phyloP scores from a whole-genome alignment of 2,329 filamentous ascomycete genomes.

The Aspergillus intermedius region DNA sequence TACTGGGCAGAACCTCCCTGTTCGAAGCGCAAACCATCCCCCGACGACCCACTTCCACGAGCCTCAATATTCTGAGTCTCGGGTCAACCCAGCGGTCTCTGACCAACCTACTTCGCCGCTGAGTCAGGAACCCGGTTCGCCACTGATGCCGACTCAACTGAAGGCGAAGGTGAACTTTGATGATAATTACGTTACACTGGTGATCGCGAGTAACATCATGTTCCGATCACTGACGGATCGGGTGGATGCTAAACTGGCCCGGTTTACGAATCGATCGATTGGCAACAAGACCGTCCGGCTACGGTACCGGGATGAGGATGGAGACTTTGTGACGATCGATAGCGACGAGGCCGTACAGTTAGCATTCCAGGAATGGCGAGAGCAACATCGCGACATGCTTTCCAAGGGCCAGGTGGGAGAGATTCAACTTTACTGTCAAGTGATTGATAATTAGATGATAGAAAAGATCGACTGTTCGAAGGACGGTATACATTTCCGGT shows the following conservation, averaged over 20 bases:
- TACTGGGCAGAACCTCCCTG: constrained; percentile 56
- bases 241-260: constrained; percentile 88
- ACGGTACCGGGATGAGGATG: constrained; percentile 86
- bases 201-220: constrained; percentile 90
- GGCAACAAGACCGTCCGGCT: constrained; percentile 75
- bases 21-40: constrained; percentile 50
- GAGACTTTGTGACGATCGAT: constrained; percentile 87
- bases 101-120: constrained; percentile 30
- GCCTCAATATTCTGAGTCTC: constrained; percentile 31
- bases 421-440: constrained; percentile 79
- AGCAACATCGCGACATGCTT: constrained; percentile 59
- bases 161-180: constrained; percentile 95
- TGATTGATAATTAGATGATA: constrained; percentile 33
- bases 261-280: constrained; percentile 78
- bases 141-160: constrained; percentile 63
- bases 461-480: constrained; percentile 13
- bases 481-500: constrained; percentile 3
- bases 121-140: constrained; percentile 27
- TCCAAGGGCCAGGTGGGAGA: constrained; percentile 69
- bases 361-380: constrained; percentile 90
- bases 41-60: constrained; percentile 32
- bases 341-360: constrained; percentile 95
- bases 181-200: constrained; percentile 87
- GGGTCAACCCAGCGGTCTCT: constrained; percentile 19
- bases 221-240: constrained; percentile 91